Percentiles rank a stretch among this genome's conserved stretches.
phyloP scores from a whole-genome alignment of 768 basidiomycete genomes.

The Leccinum uliginosum region DNA sequence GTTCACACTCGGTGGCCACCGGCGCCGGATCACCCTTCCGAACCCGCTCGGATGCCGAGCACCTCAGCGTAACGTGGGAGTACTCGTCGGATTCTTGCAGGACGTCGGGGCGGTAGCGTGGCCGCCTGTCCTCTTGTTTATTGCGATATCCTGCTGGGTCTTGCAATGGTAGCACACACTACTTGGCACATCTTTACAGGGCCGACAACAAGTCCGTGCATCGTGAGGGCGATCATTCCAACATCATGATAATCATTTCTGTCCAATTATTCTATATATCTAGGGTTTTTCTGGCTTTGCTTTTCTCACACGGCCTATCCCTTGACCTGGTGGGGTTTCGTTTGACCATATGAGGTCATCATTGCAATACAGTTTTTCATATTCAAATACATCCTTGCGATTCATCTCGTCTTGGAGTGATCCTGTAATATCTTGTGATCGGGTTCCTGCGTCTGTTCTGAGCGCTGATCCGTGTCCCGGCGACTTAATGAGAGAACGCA shows the following conservation, averaged over 20 bases:
- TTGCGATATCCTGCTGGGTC: constrained; percentile 32
- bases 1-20: constrained; percentile 22
- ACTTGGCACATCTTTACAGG: neutral
- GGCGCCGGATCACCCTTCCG: constrained; percentile 22
- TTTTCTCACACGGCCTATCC: neutral
- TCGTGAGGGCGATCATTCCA: neutral
- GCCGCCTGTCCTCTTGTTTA: constrained; percentile 32
- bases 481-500: neutral
- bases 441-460: neutral
- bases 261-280: neutral
- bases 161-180: constrained; percentile 18
- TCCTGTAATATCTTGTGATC: neutral
- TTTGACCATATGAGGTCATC: neutral
- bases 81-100: constrained; percentile 26
- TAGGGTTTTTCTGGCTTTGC: neutral
- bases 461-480: constrained; percentile 4
- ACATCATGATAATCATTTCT: neutral
- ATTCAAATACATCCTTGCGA: neutral
- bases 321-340: neutral
- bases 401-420: neutral
- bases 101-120: constrained; percentile 36
- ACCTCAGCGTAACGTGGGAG: constrained; percentile 18
- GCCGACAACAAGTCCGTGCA: neutral
- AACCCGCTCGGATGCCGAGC: constrained; percentile 14
- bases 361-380: neutral